These are phyloP conservation scores for Plectosphaerella sp. DNA, from an alignment of 2,329 filamentous ascomycete genomes.

Conservation along the genomic window DNA sequence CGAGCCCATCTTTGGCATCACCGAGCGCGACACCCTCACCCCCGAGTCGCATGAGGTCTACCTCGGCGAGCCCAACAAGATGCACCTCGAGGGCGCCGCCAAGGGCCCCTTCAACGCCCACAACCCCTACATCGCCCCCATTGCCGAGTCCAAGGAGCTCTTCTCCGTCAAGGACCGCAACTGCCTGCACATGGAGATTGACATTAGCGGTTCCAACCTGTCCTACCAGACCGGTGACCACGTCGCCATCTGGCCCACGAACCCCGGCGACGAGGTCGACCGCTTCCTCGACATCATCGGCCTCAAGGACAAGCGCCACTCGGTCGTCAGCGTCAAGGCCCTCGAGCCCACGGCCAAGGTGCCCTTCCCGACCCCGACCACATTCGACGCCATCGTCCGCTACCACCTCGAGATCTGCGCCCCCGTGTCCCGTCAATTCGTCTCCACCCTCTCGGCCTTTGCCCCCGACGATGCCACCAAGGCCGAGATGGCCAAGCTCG, in stretches of 20 bases:
- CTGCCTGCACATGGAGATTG: constrained; percentile 94
- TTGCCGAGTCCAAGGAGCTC: constrained; percentile 83
- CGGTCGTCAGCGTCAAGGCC: constrained; percentile 82
- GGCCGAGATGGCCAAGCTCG: constrained; percentile 82
- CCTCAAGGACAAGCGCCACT: constrained; percentile 70
- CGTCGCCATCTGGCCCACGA: constrained; percentile 95
- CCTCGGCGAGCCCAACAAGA: constrained; percentile 92
- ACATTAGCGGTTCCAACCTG: constrained; percentile 83
- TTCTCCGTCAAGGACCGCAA: constrained; percentile 89
- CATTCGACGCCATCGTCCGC: constrained; percentile 86
- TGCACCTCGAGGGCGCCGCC: constrained; percentile 79
- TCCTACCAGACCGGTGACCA: constrained; percentile 96
- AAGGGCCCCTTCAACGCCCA: constrained; percentile 94
- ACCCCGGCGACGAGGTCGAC: constrained; percentile 87
- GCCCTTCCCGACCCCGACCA: constrained; percentile 94
- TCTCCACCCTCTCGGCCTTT: constrained; percentile 82
- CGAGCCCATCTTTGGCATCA: constrained; percentile 84
- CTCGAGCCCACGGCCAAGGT: constrained; percentile 95
- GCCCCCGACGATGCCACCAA: constrained; percentile 81
- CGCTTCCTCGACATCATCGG: constrained; percentile 78
- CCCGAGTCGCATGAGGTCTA: constrained; percentile 79
- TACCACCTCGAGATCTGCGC: constrained; percentile 98
- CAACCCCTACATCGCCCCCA: constrained; percentile 94
- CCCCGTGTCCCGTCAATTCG: constrained; percentile 92
- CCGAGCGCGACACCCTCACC: constrained; percentile 68